Conservation (phyloP, 441 rosid genomes). For the Croton setiger region DNA sequence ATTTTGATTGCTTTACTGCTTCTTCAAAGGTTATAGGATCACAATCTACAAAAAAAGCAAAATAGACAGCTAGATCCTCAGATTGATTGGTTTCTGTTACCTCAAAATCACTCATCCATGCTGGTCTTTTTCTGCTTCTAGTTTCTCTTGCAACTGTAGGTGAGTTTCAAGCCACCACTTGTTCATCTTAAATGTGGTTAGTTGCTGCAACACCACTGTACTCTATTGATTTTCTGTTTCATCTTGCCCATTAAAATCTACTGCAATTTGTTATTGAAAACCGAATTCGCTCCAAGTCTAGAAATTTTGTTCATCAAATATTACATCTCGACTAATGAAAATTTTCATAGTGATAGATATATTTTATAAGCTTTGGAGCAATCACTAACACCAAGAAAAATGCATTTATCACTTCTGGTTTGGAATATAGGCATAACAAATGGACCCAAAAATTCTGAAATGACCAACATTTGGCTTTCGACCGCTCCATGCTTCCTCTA, state of each 20-base stretch:
- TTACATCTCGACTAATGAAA: too few relatives aligned
- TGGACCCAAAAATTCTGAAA: too few relatives aligned
- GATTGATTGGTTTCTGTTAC: neutral
- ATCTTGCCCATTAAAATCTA: neutral
- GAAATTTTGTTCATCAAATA: too few relatives aligned
- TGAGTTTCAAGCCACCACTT: neutral
- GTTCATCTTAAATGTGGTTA: neutral
- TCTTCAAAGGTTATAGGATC: neutral
- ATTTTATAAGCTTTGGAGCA: too few relatives aligned
- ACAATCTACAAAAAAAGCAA: neutral
- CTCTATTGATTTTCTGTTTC: neutral
- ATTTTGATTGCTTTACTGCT: neutral
- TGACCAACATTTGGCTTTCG: too few relatives aligned
- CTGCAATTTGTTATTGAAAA: neutral
- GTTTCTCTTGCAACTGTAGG: neutral
- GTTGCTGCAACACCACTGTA: neutral
- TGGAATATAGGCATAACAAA: too few relatives aligned
- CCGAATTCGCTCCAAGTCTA: too few relatives aligned
- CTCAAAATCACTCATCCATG: conserved; percentile 2
- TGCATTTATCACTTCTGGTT: too few relatives aligned
- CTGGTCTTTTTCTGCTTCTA: neutral
- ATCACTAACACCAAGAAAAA: too few relatives aligned
- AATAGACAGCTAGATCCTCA: neutral
- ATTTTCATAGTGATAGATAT: too few relatives aligned
- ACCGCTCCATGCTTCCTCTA: neutral